Evolutionary conservation across 2,329 filamentous ascomycete species (phyloP).

Genomic region (Gremmenia infestans): DNA sequence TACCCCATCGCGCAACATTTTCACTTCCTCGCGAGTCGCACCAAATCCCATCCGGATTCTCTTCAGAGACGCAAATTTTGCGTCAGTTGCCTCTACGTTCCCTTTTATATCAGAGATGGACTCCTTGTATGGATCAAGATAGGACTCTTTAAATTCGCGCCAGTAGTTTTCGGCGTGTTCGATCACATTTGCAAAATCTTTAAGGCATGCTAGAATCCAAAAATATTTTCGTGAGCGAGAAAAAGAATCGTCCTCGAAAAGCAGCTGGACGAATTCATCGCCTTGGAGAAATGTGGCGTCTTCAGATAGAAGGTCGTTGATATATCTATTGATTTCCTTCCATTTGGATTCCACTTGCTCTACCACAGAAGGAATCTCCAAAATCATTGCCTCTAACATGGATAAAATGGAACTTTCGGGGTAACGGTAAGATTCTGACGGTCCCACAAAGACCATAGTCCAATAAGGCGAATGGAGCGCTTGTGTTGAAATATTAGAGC

Average conservation of each 20-base stretch:
- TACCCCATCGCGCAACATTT: background rate
- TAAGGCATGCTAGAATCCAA: background rate
- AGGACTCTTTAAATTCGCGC: background rate
- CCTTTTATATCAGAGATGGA: background rate
- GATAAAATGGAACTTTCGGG: background rate
- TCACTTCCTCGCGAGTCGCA: background rate
- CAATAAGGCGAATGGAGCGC: background rate
- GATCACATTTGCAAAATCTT: background rate
- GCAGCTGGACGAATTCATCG: background rate
- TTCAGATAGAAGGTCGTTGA: background rate
- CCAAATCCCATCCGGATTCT: background rate
- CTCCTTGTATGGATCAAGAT: background rate
- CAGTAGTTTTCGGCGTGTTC: background rate
- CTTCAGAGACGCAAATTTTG: background rate
- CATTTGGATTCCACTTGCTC: background rate
- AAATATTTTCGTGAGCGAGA: background rate
- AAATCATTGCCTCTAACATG: background rate
- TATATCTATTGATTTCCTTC: background rate
- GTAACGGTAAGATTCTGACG: background rate
- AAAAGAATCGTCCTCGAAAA: background rate
- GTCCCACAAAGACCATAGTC: background rate
- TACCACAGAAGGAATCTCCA: background rate
- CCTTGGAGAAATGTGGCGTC: background rate
- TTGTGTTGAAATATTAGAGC: background rate
- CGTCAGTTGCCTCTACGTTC: background rate